Percentiles rank a stretch among this genome's conserved stretches.
phyloP scores from a whole-genome alignment of 768 basidiomycete species.

The Boletus tomentosulus region DNA sequence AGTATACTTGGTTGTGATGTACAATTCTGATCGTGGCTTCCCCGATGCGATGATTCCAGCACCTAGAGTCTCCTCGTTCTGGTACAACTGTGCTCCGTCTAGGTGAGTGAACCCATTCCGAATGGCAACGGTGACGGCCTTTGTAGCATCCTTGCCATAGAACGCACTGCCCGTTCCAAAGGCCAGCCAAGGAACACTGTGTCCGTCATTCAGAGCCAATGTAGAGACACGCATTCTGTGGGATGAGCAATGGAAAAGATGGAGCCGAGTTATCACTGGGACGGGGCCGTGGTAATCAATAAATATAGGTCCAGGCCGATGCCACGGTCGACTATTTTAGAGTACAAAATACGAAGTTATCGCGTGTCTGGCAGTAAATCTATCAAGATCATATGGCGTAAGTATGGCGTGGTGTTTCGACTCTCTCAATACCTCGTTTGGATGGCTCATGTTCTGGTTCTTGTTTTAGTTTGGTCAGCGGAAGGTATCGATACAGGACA shows the following conservation, averaged over 20 bases:
- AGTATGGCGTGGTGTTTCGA: too few species aligned
- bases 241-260: not conserved
- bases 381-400: too few species aligned
- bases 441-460: too few species aligned
- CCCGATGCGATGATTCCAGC: conserved; percentile 47
- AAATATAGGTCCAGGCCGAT: too few species aligned
- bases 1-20: conserved; percentile 56
- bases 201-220: conserved; percentile 53
- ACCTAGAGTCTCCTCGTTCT: conserved; percentile 52
- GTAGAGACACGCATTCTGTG: conserved; percentile 26
- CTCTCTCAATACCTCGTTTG: too few species aligned
- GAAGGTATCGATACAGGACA: too few species aligned
- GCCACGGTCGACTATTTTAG: too few species aligned
- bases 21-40: conserved; percentile 51
- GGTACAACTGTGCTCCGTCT: conserved; percentile 60
- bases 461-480: too few species aligned
- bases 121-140: conserved; percentile 43
- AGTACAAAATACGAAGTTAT: too few species aligned
- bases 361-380: too few species aligned
- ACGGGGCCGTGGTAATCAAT: too few species aligned
- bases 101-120: conserved; percentile 56
- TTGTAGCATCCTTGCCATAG: conserved; percentile 39
- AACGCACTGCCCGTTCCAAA: conserved; percentile 62
- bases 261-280: too few species aligned
- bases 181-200: conserved; percentile 49